These are phyloP conservation scores for Aureobasidium sp. DNA, from an alignment of 2,329 filamentous ascomycete species.

Conservation along the genomic window DNA sequence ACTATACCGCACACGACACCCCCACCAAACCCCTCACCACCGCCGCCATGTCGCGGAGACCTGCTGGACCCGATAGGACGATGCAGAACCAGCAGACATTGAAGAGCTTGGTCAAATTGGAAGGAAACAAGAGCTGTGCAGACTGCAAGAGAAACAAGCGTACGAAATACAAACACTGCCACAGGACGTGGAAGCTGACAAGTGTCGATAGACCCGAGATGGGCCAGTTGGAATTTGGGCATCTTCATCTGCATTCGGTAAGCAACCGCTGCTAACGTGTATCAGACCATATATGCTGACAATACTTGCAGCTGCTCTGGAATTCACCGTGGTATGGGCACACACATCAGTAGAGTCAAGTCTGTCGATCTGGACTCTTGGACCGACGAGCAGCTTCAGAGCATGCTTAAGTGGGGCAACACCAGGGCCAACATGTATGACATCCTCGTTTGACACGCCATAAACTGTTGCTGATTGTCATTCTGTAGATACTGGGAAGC, in stretches of 20 bases:
- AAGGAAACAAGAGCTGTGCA: slow-evolving; percentile 91
- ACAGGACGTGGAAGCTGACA: slow-evolving; percentile 20
- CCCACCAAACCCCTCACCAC: not conserved
- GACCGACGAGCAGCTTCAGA: slow-evolving; percentile 97
- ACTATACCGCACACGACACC: not conserved
- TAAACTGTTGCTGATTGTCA: not conserved
- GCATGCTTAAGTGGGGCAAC: slow-evolving; percentile 92
- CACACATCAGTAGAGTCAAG: slow-evolving; percentile 96
- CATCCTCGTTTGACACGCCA: not conserved
- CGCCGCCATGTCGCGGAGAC: slow-evolving; percentile 64
- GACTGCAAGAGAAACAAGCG: slow-evolving; percentile 99
- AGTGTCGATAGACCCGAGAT: slow-evolving; percentile 70
- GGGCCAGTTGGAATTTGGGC: slow-evolving; percentile 98
- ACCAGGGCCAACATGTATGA: slow-evolving; percentile 81
- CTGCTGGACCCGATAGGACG: slow-evolving; percentile 75
- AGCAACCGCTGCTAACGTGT: not conserved
- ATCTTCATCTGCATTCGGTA: slow-evolving; percentile 91
- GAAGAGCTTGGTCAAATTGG: slow-evolving; percentile 89
- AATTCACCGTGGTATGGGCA: slow-evolving; percentile 97
- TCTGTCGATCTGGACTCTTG: slow-evolving; percentile 96
- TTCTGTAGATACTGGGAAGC: slow-evolving; percentile 74
- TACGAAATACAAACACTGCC: slow-evolving; percentile 38
- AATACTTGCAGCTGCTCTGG: slow-evolving; percentile 62
- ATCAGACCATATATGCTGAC: not conserved
- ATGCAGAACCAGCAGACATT: slow-evolving; percentile 91